Evolutionary conservation across 116 monocot genomes (phyloP).

Genomic region (Trichopus zeylanicus): DNA sequence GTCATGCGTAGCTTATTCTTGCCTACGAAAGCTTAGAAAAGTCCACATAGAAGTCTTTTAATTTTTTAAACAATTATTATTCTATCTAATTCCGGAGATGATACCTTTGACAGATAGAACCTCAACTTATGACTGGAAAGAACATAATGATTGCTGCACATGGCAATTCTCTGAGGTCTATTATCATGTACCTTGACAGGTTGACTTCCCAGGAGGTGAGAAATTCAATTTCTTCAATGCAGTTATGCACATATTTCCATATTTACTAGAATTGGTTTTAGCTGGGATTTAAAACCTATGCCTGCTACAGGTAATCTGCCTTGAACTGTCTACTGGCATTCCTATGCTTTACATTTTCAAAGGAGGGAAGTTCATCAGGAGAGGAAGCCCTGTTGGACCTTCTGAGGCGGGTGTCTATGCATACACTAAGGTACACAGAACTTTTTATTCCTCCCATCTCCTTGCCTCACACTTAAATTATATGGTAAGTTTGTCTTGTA

Average conservation of each 20-base stretch:
- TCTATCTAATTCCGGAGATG: no score
- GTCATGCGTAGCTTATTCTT: no score
- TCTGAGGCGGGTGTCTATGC: slow-evolving; percentile 90
- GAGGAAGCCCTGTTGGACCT: slow-evolving; percentile 88
- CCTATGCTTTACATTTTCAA: slow-evolving; percentile 98
- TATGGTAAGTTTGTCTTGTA: no score
- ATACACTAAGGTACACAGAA: slow-evolving; percentile 63
- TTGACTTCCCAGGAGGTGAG: slow-evolving; percentile 90
- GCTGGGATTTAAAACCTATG: background rate
- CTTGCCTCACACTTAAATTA: background rate
- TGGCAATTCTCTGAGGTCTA: slow-evolving; percentile 93
- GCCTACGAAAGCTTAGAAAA: no score
- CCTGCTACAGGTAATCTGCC: slow-evolving; percentile 64
- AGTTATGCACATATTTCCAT: background rate
- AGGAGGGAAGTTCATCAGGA: slow-evolving; percentile 83
- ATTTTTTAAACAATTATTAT: no score
- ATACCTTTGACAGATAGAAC: slow-evolving; percentile 89
- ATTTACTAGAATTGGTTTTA: background rate
- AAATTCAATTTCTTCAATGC: background rate
- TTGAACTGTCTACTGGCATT: slow-evolving; percentile 93
- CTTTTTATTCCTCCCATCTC: background rate
- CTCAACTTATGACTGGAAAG: slow-evolving; percentile 66
- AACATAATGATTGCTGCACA: slow-evolving; percentile 97
- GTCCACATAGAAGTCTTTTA: no score
- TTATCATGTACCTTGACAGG: slow-evolving; percentile 97